Conservation (phyloP, 805 yeast genomes). For the Kodamaea kakaduensis region DNA sequence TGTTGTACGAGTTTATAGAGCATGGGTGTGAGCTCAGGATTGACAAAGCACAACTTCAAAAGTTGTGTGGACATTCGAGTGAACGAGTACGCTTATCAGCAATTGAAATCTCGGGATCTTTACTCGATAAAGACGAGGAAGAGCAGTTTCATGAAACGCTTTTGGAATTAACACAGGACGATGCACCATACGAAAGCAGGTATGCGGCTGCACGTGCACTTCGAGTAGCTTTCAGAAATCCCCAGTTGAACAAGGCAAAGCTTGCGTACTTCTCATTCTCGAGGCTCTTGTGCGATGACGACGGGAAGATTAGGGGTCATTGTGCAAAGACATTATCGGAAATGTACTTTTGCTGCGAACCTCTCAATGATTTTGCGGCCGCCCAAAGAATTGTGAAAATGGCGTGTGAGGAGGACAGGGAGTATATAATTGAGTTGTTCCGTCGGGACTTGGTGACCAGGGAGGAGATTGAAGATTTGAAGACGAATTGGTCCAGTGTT, state of each 20-base stretch:
- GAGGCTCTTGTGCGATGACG: conserved; percentile 61
- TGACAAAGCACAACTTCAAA: not conserved
- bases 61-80: not conserved
- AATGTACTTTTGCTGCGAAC: not conserved
- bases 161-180: conserved; percentile 33
- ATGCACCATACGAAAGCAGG: conserved; percentile 42
- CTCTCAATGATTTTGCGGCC: conserved; percentile 9
- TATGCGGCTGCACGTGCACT: conserved; percentile 44
- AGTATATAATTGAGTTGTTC: conserved; percentile 11
- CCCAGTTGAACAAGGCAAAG: conserved; percentile 1
- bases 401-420: not conserved
- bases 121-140: conserved; percentile 23
- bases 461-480: not conserved
- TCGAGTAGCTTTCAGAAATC: conserved; percentile 15
- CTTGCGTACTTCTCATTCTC: conserved; percentile 16
- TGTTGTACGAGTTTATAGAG: conserved; percentile 22
- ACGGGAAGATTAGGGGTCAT: conserved; percentile 48
- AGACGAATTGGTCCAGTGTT: conserved; percentile 24
- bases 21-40: not conserved
- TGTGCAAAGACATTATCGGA: conserved; percentile 42
- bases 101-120: conserved; percentile 49
- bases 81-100: conserved; percentile 23
- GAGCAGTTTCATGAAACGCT: conserved; percentile 15
- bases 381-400: conserved; percentile 4
- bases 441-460: not conserved